These are phyloP conservation scores for Boletus edulis DNA, from an alignment of 768 basidiomycete genomes.

Conservation along the genomic window DNA sequence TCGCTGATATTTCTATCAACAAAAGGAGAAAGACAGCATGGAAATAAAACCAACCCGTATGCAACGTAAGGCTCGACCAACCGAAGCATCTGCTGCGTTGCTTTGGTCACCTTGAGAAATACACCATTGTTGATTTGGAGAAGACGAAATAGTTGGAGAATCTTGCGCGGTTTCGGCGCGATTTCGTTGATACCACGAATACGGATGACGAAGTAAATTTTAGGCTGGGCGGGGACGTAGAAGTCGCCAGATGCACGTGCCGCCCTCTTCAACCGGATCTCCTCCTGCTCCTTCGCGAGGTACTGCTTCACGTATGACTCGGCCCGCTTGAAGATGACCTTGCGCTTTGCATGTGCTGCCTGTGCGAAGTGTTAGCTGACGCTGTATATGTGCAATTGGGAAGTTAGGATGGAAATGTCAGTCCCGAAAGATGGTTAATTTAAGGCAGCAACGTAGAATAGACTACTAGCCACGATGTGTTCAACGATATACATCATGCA, in stretches of 20 bases:
- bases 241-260: slow-evolving; percentile 92
- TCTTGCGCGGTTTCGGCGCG: slow-evolving; percentile 99
- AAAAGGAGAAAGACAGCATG: background rate
- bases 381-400: slow-evolving; percentile 1
- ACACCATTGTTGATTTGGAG: slow-evolving; percentile 99
- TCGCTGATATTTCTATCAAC: slow-evolving; percentile 50
- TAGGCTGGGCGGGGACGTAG: slow-evolving; percentile 95
- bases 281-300: slow-evolving; percentile 87
- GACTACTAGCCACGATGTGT: slow-evolving; percentile 68
- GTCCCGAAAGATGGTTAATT: slow-evolving; percentile 88
- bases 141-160: slow-evolving; percentile 95
- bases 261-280: slow-evolving; percentile 91
- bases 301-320: slow-evolving; percentile 99
- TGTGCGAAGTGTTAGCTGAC: slow-evolving; percentile 32
- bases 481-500: slow-evolving; percentile 82
- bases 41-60: slow-evolving; percentile 68
- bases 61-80: slow-evolving; percentile 97
- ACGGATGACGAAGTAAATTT: slow-evolving; percentile 96
- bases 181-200: slow-evolving; percentile 99
- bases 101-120: slow-evolving; percentile 95
- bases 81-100: slow-evolving; percentile 97
- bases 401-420: slow-evolving; percentile 34
- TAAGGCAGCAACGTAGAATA: slow-evolving; percentile 67
- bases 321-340: slow-evolving; percentile 98
- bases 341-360: slow-evolving; percentile 90